Evolutionary conservation across 331 rosid species (phyloP).

Genomic region (Telfairia occidentalis): DNA sequence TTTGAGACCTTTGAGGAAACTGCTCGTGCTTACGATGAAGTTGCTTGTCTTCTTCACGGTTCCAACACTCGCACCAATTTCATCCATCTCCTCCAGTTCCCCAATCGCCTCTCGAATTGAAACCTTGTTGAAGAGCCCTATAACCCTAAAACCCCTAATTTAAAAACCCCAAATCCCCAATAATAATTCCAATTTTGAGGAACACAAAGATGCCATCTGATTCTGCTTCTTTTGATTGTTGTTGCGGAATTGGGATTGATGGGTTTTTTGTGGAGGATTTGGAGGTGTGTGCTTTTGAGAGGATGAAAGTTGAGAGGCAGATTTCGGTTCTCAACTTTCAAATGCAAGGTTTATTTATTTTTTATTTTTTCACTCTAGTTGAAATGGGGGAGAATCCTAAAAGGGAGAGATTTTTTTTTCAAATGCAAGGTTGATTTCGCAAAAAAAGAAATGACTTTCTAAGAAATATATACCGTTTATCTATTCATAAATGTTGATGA

Average conservation of each 20-base stretch:
- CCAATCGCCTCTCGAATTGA: slow-evolving; percentile 73
- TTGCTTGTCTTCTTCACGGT: slow-evolving; percentile 89
- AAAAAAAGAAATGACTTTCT: too few relatives aligned
- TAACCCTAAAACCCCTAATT: slow-evolving; percentile 15
- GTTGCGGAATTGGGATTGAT: slow-evolving; percentile 18
- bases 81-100: slow-evolving; percentile 59
- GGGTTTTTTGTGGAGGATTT: slow-evolving; percentile 26
- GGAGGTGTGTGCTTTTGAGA: slow-evolving; percentile 57
- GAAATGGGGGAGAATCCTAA: too few relatives aligned
- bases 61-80: slow-evolving; percentile 82
- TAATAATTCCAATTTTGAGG: too few relatives aligned
- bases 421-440: too few relatives aligned
- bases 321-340: too few relatives aligned
- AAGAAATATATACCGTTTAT: too few relatives aligned
- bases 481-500: too few relatives aligned
- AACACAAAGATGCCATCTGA: too few relatives aligned
- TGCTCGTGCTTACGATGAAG: slow-evolving; percentile 88
- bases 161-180: too few relatives aligned
- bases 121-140: slow-evolving; percentile 46
- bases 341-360: too few relatives aligned
- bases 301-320: slow-evolving; percentile 84
- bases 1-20: slow-evolving; percentile 93
- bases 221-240: background rate
- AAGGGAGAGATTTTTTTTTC: too few relatives aligned
- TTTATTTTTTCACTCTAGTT: too few relatives aligned